phyloP scores from a whole-genome alignment of 2,329 filamentous ascomycete species.

The Alternaria conjuncta region DNA sequence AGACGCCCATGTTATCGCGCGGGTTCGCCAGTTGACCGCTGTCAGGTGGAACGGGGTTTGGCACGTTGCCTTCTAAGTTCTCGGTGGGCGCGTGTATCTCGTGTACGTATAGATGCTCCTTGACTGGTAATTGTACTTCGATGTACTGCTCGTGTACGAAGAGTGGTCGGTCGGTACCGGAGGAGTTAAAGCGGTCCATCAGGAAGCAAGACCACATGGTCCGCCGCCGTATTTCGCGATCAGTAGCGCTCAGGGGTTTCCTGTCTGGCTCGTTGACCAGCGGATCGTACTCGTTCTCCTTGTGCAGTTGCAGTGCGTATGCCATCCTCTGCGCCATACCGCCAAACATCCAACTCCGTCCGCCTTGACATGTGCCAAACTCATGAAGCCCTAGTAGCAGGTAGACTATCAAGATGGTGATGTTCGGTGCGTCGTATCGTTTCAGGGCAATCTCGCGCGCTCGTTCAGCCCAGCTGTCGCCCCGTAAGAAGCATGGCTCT shows the following conservation, averaged over 20 bases:
- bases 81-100: conserved; percentile 91
- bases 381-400: conserved; percentile 89
- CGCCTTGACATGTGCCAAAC: conserved; percentile 95
- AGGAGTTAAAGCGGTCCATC: conserved; percentile 98
- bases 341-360: conserved; percentile 92
- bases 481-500: conserved; percentile 81
- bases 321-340: conserved; percentile 97
- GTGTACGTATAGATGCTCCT: conserved; percentile 86
- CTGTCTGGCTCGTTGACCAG: conserved; percentile 65
- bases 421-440: conserved; percentile 92
- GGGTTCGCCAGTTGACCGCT: conserved; percentile 70
- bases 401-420: conserved; percentile 91
- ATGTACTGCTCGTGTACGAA: conserved; percentile 91
- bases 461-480: conserved; percentile 87
- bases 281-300: conserved; percentile 85
- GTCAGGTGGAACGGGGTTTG: conserved; percentile 66
- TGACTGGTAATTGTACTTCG: conserved; percentile 87
- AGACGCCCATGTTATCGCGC: conserved; percentile 89
- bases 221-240: conserved; percentile 87
- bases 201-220: conserved; percentile 99
- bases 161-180: conserved; percentile 87
- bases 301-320: conserved; percentile 91
- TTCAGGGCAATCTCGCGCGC: conserved; percentile 87
- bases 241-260: conserved; percentile 81
- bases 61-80: conserved; percentile 74